phyloP scores from a whole-genome alignment of 805 yeast species.

The Diddensiella caesifluorescens region DNA sequence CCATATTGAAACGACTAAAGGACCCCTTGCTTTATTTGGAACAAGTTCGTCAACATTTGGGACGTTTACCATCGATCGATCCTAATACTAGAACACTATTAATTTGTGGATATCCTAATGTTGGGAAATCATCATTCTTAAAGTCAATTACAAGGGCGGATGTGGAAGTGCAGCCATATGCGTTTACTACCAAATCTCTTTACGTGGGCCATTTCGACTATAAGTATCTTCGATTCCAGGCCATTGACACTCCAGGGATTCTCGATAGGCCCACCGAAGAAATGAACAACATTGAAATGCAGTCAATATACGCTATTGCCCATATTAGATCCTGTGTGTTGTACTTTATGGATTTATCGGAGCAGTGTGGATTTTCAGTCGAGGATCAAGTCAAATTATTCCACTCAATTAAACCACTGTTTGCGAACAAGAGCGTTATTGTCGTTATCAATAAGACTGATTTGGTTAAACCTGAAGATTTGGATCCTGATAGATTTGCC shows the following conservation, averaged over 20 bases:
- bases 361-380: conserved; percentile 97
- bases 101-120: conserved; percentile 98
- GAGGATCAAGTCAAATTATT: conserved; percentile 96
- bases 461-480: conserved; percentile 78
- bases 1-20: conserved; percentile 89
- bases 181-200: conserved; percentile 95
- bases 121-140: conserved; percentile 95
- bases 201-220: conserved; percentile 99
- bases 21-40: conserved; percentile 91
- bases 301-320: conserved; percentile 93
- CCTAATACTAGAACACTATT: conserved; percentile 97
- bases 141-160: conserved; percentile 94
- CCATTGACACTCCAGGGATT: conserved; percentile 98
- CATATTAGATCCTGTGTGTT: conserved; percentile 94
- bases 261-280: conserved; percentile 98
- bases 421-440: conserved; percentile 93
- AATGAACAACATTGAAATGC: conserved; percentile 99
- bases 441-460: conserved; percentile 95
- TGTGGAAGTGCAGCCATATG: conserved; percentile 98
- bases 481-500: conserved; percentile 67
- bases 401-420: conserved; percentile 94
- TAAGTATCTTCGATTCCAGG: conserved; percentile 95
- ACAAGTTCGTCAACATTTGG: conserved; percentile 98
- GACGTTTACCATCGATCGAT: conserved; percentile 96
- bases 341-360: conserved; percentile 97